Percentiles rank a stretch among this genome's conserved stretches.
Evolutionary conservation across 495 filamentous ascomycete species (phyloP).

Genomic region (Lophiostoma macrostomum): DNA sequence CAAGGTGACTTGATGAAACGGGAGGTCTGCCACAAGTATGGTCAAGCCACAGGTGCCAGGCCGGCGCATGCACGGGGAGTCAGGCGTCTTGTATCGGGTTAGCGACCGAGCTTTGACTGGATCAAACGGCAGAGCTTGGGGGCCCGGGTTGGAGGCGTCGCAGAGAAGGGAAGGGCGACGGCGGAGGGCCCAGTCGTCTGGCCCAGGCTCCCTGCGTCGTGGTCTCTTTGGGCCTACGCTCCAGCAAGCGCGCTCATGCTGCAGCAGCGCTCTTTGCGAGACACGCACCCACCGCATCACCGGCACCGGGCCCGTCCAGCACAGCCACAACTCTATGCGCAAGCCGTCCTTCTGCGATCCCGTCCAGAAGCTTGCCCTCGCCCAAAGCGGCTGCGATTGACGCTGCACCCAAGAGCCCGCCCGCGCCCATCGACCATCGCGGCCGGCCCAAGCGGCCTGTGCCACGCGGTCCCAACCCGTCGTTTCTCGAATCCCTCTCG

Average conservation of each 20-base stretch:
- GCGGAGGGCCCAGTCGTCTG: neutral
- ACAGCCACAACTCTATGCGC: slow-evolving; percentile 29
- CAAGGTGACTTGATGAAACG: slow-evolving; percentile 28
- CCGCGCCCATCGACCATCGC: neutral
- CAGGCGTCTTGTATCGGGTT: slow-evolving; percentile 34
- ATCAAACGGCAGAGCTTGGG: slow-evolving; percentile 25
- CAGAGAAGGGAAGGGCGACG: neutral
- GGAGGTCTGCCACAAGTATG: slow-evolving; percentile 24
- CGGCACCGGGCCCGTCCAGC: slow-evolving; percentile 2
- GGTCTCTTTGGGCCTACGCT: too few relatives aligned
- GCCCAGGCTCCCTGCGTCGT: slow-evolving; percentile 6
- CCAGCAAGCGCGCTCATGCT: neutral
- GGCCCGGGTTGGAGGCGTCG: slow-evolving; percentile 21
- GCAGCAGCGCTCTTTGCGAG: neutral
- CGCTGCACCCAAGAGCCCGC: neutral
- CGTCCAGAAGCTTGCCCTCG: slow-evolving; percentile 4
- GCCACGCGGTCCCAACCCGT: slow-evolving; percentile 26
- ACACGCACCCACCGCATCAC: slow-evolving; percentile 8
- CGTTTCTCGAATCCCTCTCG: slow-evolving; percentile 24
- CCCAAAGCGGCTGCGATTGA: slow-evolving; percentile 27
- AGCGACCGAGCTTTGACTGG: slow-evolving; percentile 20
- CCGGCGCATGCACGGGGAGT: slow-evolving; percentile 9
- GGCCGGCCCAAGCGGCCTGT: slow-evolving; percentile 1
- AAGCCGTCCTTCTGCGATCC: neutral
- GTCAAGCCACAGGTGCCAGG: slow-evolving; percentile 34